Percentiles rank a stretch among this genome's conserved stretches.
These are phyloP conservation scores for Talinum fruticosum DNA, from an alignment of 148 eudicot genomes.

Conservation along the genomic window DNA sequence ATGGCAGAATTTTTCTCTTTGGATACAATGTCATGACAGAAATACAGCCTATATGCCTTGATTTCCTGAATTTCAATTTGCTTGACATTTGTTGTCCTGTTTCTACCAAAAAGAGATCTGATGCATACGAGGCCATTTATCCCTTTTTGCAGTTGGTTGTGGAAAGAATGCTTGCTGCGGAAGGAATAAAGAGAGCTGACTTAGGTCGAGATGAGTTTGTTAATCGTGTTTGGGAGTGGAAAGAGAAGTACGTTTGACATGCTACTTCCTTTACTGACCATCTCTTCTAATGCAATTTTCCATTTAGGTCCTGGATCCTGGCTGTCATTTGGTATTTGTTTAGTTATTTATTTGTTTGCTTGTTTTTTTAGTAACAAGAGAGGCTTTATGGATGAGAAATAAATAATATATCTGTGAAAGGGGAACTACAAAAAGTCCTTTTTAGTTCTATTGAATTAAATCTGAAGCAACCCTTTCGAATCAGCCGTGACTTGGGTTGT, in stretches of 20 bases:
- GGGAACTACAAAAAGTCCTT: not conserved
- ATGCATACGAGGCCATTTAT: constrained; percentile 7
- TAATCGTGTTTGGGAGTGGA: constrained; percentile 97
- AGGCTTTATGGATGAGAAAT: not conserved
- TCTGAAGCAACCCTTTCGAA: not conserved
- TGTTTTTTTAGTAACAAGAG: not conserved
- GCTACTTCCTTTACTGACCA: not conserved
- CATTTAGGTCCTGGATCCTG: not conserved
- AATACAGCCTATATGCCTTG: not conserved
- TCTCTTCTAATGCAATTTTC: not conserved
- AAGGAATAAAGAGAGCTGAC: constrained; percentile 89
- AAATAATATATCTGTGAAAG: not conserved
- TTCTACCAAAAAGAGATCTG: not conserved
- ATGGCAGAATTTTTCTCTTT: not conserved
- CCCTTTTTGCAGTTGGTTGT: constrained; percentile 84
- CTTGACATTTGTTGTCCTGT: not conserved
- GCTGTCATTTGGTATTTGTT: not conserved
- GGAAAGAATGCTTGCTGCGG: constrained; percentile 90
- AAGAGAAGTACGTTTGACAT: constrained; percentile 64
- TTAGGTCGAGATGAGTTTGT: constrained; percentile 83
- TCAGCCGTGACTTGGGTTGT: not conserved
- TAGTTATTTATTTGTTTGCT: not conserved
- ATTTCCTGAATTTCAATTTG: not conserved
- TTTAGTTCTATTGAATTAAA: not conserved
- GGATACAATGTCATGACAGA: not conserved